Evolutionary conservation across 2,329 filamentous ascomycete species (phyloP), one percentile per base, ranked within the genome.

Genomic region (Penicillium concentricum): DNA sequence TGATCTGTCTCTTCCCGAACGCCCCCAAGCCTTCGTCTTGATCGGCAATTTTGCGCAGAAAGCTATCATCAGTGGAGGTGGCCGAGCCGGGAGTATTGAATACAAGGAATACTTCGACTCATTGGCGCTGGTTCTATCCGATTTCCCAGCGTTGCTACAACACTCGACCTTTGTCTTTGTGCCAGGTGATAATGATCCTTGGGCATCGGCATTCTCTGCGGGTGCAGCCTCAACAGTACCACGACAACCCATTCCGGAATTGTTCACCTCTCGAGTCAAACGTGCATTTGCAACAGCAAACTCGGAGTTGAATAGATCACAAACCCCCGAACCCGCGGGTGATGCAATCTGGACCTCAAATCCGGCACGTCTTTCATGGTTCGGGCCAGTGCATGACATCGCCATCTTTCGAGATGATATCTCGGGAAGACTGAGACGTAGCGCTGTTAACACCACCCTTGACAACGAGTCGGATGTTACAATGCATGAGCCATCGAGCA

Each of bases 41-140:
- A 86, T 91, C 45, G 94, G 94, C 37, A 96, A 94, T 73, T 97
- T 99, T 68, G 81, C 81, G 52, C 81, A 79, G 44, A 78, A 80
- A 63, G 80, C 84, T 22, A 78, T 79, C 51, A 80, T 87, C 69
- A 80, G 82, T 28, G 87, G 89, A 51, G 85, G 86, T 26, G 87
- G 86, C 37, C 87, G 84, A 42, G 87, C 88, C 22, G 90, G 91
- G 37, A 93, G 90, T 73, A 92, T 97, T 65, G 92, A 96, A 76
- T 97, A 96, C 78, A 97, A 97, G 78, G 94, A 97, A 75, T 88
- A 90, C 71, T 97, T 97, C 72, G 92, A 99, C 75, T 85, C 87
- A 9, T 83, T 99, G 13, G 93, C 94, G 3, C 86, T 87, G 2
- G 83, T 91, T 1, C 82, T 99, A 6, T 82, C 90, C 8, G 92